Evolutionary conservation across 176 grass and related monocot genomes (phyloP), one percentile per base, ranked within the genome.

Genomic region (Aechmea fasciata): DNA sequence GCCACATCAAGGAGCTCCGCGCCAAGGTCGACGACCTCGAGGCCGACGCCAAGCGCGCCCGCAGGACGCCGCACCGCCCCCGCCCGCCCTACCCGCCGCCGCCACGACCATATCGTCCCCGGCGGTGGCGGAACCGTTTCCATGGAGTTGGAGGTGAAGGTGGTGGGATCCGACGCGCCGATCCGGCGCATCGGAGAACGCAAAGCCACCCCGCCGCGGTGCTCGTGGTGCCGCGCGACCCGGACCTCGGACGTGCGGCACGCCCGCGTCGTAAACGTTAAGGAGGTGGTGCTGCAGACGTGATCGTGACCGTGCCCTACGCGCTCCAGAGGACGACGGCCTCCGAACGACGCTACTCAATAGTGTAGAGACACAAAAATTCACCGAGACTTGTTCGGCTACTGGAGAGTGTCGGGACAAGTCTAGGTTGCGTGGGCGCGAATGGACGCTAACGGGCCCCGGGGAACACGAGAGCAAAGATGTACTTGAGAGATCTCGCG

Each of bases 1-100:
- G 10, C 77, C 10, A 84, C 82, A 84, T 84, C 49, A 74, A 68
- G 15, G 67, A 79, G 67, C 71, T 84, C 9, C 63, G 71, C 14
- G 50, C 48, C 5, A 64, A 66, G 33, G 15, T 84, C 48, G 71
- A 67, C 47, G 15, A 63, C 3, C 52, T 84, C 0, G 82, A 84
- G 68, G 49, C 33, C 15, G 57, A 14, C 10, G 69, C 77, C 1
- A 78, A 63, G 69, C 53, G 47, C 47, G 65, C 9, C 1, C 50
- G n/a, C n/a, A 25, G 48, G 63, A 73, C 49, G 47, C 71, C 50
- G 62, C n/a, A n/a, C n/a, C n/a, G n/a, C n/a, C n/a, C n/a, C 54
- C 71, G 9, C n/a, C 48, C 13, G 15, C 24, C 24, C 0, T 1
- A 0, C 0, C 24, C 24, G 24, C 24, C 24, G 8, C 77, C 4